A percentile compares a stretch with the other conserved stretches of the same genome.
These are phyloP conservation scores for Stephania cephalantha DNA, from an alignment of 164 flowering plant genomes.

Conservation along the genomic window DNA sequence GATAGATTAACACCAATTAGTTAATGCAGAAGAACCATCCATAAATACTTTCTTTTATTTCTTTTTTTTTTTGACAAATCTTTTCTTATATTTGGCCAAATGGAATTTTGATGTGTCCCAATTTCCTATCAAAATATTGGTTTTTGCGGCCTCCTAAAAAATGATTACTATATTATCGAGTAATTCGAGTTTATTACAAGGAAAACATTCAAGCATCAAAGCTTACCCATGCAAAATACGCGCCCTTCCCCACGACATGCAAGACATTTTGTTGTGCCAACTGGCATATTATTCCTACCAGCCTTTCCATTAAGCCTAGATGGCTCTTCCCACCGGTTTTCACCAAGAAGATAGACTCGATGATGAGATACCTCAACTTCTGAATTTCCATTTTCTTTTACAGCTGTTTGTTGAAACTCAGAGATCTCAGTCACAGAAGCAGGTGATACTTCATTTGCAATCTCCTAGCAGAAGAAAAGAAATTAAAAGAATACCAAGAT, in stretches of 20 bases:
- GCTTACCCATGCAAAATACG: conserved; percentile 66
- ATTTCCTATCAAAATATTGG: neutral
- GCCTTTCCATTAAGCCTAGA: conserved; percentile 48
- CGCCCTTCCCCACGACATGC: conserved; percentile 88
- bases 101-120: neutral
- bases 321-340: conserved; percentile 96
- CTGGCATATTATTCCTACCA: conserved; percentile 19
- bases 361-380: conserved; percentile 41
- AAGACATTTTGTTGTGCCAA: conserved; percentile 39
- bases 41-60: neutral
- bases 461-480: conserved; percentile 26
- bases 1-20: conserved; percentile 11
- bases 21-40: neutral
- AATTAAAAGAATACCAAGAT: neutral
- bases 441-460: conserved; percentile 52
- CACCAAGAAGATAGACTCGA: conserved; percentile 91
- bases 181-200: neutral
- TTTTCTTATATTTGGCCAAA: neutral
- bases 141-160: neutral
- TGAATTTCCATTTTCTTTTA: conserved; percentile 31
- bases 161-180: neutral
- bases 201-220: neutral
- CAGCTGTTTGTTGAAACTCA: conserved; percentile 39
- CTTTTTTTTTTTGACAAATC: neutral
- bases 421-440: conserved; percentile 45